Percentiles rank a stretch among this genome's conserved stretches.
phyloP scores from a whole-genome alignment of 148 eudicot species.

The Amaranthus cruentus region DNA sequence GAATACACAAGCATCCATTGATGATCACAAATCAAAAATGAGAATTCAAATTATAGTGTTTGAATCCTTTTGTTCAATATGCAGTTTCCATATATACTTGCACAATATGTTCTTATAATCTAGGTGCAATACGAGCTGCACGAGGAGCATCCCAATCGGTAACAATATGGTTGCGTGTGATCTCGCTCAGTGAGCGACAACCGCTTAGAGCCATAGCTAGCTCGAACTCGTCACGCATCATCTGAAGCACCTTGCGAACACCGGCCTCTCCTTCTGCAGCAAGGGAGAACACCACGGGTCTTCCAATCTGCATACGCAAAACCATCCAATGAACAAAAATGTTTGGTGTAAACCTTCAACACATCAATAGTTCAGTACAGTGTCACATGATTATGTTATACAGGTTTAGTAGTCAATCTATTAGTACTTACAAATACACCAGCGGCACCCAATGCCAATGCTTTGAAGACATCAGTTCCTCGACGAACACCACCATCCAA shows the following conservation, averaged over 20 bases:
- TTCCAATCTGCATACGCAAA: slow-evolving; percentile 54
- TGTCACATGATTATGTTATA: too few species aligned
- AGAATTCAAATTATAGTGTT: slow-evolving; percentile 15
- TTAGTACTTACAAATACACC: slow-evolving; percentile 81
- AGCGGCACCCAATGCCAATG: slow-evolving; percentile 91
- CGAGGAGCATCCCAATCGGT: slow-evolving; percentile 80
- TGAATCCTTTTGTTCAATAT: slow-evolving; percentile 16
- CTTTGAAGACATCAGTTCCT: slow-evolving; percentile 99
- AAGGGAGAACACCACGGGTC: slow-evolving; percentile 82
- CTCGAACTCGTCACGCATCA: slow-evolving; percentile 90
- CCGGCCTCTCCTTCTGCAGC: slow-evolving; percentile 98
- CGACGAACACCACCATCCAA: slow-evolving; percentile 97
- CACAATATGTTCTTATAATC: slow-evolving; percentile 29
- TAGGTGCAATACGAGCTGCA: slow-evolving; percentile 32
- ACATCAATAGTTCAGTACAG: too few species aligned
- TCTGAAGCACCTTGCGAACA: slow-evolving; percentile 73
- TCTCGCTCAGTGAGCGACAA: slow-evolving; percentile 69
- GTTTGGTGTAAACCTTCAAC: too few species aligned
- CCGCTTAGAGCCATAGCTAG: slow-evolving; percentile 94
- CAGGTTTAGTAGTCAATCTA: not conserved
- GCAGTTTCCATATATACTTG: slow-evolving; percentile 17
- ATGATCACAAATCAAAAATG: slow-evolving; percentile 23
- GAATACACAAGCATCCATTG: slow-evolving; percentile 31
- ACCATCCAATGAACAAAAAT: not conserved
- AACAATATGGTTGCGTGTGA: slow-evolving; percentile 67